A percentile compares a stretch with the other conserved stretches of the same genome.
Conservation (phyloP, 805 yeast species). For the Spathaspora passalidarum region DNA sequence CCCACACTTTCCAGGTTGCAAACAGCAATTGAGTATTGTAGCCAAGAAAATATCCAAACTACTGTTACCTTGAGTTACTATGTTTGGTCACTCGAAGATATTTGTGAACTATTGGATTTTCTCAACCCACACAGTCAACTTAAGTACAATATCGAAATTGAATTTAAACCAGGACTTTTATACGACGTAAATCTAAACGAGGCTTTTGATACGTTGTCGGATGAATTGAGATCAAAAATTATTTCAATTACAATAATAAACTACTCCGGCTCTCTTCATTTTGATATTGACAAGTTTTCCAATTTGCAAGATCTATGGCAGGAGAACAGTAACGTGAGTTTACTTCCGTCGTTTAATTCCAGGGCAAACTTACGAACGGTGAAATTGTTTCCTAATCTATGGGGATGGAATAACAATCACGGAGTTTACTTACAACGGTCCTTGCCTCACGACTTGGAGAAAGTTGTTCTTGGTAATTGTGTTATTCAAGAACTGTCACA, state of each 20-base stretch:
- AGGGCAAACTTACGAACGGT: slow-evolving; percentile 5
- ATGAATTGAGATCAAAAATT: not conserved
- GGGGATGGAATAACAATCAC: slow-evolving; percentile 13
- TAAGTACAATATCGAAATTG: slow-evolving; percentile 17
- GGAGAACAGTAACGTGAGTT: slow-evolving; percentile 13
- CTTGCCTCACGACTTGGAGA: slow-evolving; percentile 12
- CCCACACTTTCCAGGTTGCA: slow-evolving; percentile 3
- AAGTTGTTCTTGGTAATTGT: slow-evolving; percentile 12
- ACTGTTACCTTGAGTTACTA: slow-evolving; percentile 15
- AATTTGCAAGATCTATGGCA: slow-evolving; percentile 16
- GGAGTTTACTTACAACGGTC: slow-evolving; percentile 7
- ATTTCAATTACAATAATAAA: slow-evolving; percentile 10
- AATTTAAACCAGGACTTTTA: slow-evolving; percentile 17
- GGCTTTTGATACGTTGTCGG: not conserved
- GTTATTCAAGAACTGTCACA: slow-evolving; percentile 1
- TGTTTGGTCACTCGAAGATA: slow-evolving; percentile 14
- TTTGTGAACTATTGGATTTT: slow-evolving; percentile 10
- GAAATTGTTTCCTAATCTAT: slow-evolving; percentile 13
- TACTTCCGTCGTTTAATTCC: slow-evolving; percentile 6
- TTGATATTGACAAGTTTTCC: slow-evolving; percentile 11
- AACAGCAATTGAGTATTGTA: slow-evolving; percentile 5
- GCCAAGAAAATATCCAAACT: slow-evolving; percentile 1
- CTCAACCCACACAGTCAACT: not conserved
- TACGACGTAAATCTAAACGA: slow-evolving; percentile 9
- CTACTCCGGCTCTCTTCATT: slow-evolving; percentile 10